Evolutionary conservation across 768 basidiomycete genomes (phyloP), one percentile per base, ranked within the genome.

Genomic region (Paxillus involutus): DNA sequence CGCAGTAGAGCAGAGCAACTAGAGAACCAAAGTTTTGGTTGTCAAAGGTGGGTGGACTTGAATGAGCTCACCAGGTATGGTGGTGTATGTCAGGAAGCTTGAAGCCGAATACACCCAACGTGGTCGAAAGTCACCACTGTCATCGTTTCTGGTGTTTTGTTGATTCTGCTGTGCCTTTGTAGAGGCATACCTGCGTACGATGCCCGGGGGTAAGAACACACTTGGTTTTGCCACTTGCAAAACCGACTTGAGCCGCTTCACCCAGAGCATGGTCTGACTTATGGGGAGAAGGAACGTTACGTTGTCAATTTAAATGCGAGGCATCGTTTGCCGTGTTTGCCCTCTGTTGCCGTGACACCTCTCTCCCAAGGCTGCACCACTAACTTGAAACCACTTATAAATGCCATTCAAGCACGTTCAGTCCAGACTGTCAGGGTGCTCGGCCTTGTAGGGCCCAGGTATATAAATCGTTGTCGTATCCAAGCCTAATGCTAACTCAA

Each of bases 31-130:
- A 16, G 9, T 49, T 37, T 39, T 30, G 13, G 30, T 37, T 16
- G 12, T 17, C 8, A 29, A 7, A 35, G 30, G 3, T 36, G 24
- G 45, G 9, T 19, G 17, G 24, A 43, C 55, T 30, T n/a, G 42
- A 56, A 24, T 14, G 32, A 51, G 43, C 75, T 57, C 66, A 84
- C 86, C 68, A 58, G 84, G 85, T 64, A 86, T 80, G 16, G 83
- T 49, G 4, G 78, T 74, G 59, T 77, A 83, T 41, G 77, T 81
- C 42, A 83, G 68, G 51, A 84, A 63, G 50, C 78, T 75, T 30
- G 81, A 74, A 26, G 73, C 68, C 39, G 75, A 72, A 62, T 84
- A 85, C 41, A 84, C 77, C 84, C 84, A 85, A 42, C 80, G 75
- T 33, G 84, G 82, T 46, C 84, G 75, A 60, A 82, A 80, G 63